Evolutionary conservation across 1,139 yeast species (phyloP), one percentile per base, ranked within the genome.

Genomic region (Hansenula lynferdii): DNA sequence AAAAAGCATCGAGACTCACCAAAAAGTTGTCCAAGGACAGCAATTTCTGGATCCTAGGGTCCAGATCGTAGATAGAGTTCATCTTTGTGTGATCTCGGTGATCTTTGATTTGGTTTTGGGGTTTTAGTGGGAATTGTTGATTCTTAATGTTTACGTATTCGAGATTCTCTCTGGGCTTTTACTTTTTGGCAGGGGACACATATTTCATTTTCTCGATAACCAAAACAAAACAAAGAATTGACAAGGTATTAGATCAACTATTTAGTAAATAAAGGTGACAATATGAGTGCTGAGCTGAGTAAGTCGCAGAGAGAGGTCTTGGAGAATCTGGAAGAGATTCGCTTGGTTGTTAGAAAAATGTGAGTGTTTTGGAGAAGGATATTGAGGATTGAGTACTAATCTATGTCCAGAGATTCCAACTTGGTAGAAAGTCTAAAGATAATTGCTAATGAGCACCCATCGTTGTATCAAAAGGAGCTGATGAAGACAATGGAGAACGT

Each of bases 1-100:
- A 14, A 12, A 16, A 12, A 14, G 8, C 18, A 19, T 20, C 2
- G 12, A 20, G n/a, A 45, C 63, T 19, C 38, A 64, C 68, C 37
- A 85, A 72, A 53, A 87, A 89, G 52, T 83, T 80, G 51, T 85
- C 90, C 32, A 81, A 65, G 25, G 75, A 75, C 39, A 90, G 74
- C 43, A 86, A 70, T 50, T 70, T 67, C 55, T 81, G 72, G 48
- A 87, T 81, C 44, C 77, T 75, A 28, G 84, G 86, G 56, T 87
- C 96, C 44, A 89, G 58, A 44, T 75, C 78, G 51, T 75, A 77
- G 40, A 75, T 49, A 0, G 68, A 60, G 39, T 60, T 60, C 68
- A 64, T 64, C n/a, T n/a, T n/a, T 33, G 22, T 30, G n/a, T 20
- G 8, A 20, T 8, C 22, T 20, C 8, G 6, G 22, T 20, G 22